These are phyloP conservation scores for Starmerella apis DNA, from an alignment of 805 yeast genomes.

Conservation along the genomic window DNA sequence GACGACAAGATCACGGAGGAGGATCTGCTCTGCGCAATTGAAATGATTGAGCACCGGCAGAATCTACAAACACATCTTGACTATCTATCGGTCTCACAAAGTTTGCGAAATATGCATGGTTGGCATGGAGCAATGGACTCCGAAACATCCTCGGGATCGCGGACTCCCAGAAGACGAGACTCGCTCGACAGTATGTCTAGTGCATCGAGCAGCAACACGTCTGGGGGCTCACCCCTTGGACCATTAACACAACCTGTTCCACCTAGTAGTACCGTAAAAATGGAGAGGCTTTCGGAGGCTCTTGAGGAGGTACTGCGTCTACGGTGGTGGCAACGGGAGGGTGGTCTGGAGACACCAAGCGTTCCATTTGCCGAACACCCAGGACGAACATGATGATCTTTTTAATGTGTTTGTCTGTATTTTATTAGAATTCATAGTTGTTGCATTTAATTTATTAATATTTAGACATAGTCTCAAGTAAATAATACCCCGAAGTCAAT, in stretches of 20 bases:
- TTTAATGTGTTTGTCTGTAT: background rate
- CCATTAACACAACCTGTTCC: background rate
- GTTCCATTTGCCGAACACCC: background rate
- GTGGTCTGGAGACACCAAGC: background rate
- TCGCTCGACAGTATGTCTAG: conserved; percentile 3
- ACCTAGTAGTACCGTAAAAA: conserved; percentile 18
- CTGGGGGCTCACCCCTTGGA: background rate
- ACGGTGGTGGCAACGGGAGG: conserved; percentile 10
- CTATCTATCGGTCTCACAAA: conserved; percentile 15
- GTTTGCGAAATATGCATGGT: conserved; percentile 29
- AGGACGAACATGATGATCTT: background rate
- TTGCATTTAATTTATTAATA: background rate
- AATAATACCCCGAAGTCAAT: too few species aligned
- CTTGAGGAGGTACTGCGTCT: conserved; percentile 28
- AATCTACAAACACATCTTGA: conserved; percentile 8
- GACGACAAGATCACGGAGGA: conserved; percentile 31
- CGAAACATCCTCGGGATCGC: conserved; percentile 7
- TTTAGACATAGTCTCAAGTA: background rate
- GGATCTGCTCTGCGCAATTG: conserved; percentile 33
- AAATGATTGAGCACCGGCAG: conserved; percentile 24
- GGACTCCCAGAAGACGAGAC: conserved; percentile 11
- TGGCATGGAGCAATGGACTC: conserved; percentile 27
- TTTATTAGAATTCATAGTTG: background rate
- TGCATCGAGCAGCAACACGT: background rate
- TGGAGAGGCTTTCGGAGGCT: conserved; percentile 29